Conservation (phyloP, 208 protist genomes). For the Blechomonas ayalai region DNA sequence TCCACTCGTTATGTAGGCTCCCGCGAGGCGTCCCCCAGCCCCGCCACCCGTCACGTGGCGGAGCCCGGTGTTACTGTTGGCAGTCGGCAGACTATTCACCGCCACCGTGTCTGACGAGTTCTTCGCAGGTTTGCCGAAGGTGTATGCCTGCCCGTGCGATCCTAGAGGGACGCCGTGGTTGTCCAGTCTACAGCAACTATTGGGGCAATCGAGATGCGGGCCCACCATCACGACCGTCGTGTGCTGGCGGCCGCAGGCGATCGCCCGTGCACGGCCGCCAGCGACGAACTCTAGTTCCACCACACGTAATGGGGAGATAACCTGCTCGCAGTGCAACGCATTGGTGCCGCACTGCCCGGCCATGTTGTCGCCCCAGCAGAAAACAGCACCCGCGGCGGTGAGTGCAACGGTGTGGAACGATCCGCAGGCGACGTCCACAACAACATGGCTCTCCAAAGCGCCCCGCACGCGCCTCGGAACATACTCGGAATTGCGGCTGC, state of each 20-base stretch:
- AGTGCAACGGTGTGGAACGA: slow-evolving; percentile 82
- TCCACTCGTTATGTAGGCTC: neutral
- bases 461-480: slow-evolving; percentile 60
- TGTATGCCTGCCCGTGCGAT: slow-evolving; percentile 63
- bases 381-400: slow-evolving; percentile 50
- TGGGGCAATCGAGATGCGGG: slow-evolving; percentile 56
- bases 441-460: slow-evolving; percentile 39
- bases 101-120: no score
- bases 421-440: slow-evolving; percentile 74
- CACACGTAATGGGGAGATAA: slow-evolving; percentile 65
- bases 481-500: slow-evolving; percentile 48
- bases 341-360: slow-evolving; percentile 63
- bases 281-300: slow-evolving; percentile 74
- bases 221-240: slow-evolving; percentile 78
- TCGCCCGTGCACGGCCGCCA: slow-evolving; percentile 47
- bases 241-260: slow-evolving; percentile 84
- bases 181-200: slow-evolving; percentile 48
- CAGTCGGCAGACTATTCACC: no score
- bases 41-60: no score
- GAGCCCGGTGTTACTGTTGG: neutral
- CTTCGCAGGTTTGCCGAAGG: slow-evolving; percentile 57
- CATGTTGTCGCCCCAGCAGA: slow-evolving; percentile 86
- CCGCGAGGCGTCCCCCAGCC: no score
- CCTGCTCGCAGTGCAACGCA: slow-evolving; percentile 23
- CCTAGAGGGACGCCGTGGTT: slow-evolving; percentile 15